These are phyloP conservation scores for Fusarium subtropicale DNA, from an alignment of 2,329 filamentous ascomycete genomes.

Conservation along the genomic window DNA sequence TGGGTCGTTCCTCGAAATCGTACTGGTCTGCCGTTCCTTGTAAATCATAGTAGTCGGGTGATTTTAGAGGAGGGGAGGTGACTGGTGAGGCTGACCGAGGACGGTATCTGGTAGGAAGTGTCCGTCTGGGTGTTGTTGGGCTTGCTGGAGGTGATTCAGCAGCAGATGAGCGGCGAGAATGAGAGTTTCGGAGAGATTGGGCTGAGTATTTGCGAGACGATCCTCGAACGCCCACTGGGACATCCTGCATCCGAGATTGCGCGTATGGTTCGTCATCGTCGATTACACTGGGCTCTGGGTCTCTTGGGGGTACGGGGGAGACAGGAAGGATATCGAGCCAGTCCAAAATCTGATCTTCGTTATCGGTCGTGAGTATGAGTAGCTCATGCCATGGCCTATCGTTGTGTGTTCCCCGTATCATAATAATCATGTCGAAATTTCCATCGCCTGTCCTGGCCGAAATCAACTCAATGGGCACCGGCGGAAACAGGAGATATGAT, in stretches of 20 bases:
- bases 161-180: constrained; percentile 33
- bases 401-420: constrained; percentile 79
- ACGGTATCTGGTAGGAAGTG: constrained; percentile 45
- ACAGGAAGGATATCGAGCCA: constrained; percentile 84
- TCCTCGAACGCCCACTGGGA: constrained; percentile 50
- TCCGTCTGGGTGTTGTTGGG: constrained; percentile 50
- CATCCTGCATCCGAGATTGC: constrained; percentile 41
- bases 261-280: constrained; percentile 46
- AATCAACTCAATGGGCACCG: constrained; percentile 76
- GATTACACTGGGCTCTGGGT: constrained; percentile 51
- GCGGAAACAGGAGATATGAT: constrained; percentile 90
- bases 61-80: constrained; percentile 43
- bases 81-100: constrained; percentile 40
- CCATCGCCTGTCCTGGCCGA: constrained; percentile 83
- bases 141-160: constrained; percentile 45
- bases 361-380: constrained; percentile 79
- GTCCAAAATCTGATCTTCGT: constrained; percentile 81
- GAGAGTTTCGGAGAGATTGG: constrained; percentile 44
- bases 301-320: constrained; percentile 60
- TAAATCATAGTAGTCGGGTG: constrained; percentile 38
- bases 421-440: constrained; percentile 80
- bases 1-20: constrained; percentile 45
- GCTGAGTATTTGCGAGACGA: constrained; percentile 43
- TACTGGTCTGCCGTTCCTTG: constrained; percentile 56
- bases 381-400: constrained; percentile 85